Base-by-base conservation (phyloP, 108 stramenopile species). In the Poteriospumella lacustris region DNA sequence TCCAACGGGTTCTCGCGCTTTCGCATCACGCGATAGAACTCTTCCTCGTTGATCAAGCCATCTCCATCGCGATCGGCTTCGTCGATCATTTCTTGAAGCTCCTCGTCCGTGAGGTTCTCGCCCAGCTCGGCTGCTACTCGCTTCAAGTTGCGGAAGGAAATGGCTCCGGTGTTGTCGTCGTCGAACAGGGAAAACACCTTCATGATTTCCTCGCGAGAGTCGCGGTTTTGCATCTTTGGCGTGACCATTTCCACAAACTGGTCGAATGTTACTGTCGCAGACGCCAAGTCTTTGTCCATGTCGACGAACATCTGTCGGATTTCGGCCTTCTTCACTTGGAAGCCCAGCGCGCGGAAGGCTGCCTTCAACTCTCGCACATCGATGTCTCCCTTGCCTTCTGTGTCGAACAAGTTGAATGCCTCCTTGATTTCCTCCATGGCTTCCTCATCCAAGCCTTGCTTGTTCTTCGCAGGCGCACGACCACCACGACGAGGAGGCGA, bases 141-240 rank as follows among this genome's bases (percentile, higher is more conserved):
- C 42, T 87, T 88, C 59, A 88, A 44, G 42, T 88, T 88, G n/a
- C 85, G 59, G 83, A 88, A 88, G 42, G 84, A 83, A 29, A 88
- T 87, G 34, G 80, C 86, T 2, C 87, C 87, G 24, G 86, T 85
- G 24, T 75, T 60, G 76, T 88, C 87, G 59, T 88, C 87, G 60
- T 88, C 87, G 31, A 88, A 88, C 42, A 88, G 73, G 33, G 79
- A 73, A 41, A 88, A 88, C 40, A 84, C 80, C 60, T 84, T 84
- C 67, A 80, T 76, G 39, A 84, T 84, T 62, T 84, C 83, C 31
- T 84, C 83, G 0, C 83, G 64, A 2, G 79, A 40, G 68, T 84
- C 83, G 1, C 83, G 59, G 0, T 12, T 39, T 41, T 39, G 39
- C 83, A 84, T 77, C 56, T 78, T 80, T 29, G 83, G 83, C 28